Conservation (phyloP, 139 green algal genomes). For the Tetratostichococcus sp. region DNA sequence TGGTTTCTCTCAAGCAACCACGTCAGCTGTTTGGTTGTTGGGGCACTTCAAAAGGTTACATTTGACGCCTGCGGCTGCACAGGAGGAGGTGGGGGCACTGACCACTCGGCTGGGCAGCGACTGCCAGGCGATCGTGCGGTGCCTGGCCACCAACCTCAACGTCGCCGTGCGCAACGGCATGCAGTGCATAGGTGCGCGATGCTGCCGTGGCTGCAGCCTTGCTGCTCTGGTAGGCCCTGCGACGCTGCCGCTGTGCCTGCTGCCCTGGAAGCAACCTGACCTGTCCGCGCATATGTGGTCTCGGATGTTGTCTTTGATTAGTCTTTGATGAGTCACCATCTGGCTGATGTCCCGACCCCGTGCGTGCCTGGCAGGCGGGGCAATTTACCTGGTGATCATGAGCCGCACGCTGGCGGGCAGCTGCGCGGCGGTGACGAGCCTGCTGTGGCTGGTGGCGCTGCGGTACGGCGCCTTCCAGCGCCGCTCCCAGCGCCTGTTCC, state of each 20-base stretch:
- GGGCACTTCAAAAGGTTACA: no score
- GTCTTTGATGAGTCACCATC: no score
- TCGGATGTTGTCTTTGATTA: no score
- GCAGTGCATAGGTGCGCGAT: constrained; percentile 57
- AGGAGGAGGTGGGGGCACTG: constrained; percentile 46
- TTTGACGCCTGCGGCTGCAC: no score
- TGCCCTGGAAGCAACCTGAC: no score
- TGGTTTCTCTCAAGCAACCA: no score
- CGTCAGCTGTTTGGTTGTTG: no score
- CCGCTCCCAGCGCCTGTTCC: constrained; percentile 50
- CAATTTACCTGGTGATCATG: constrained; percentile 61
- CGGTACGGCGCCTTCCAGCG: constrained; percentile 58
- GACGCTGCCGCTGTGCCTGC: no score
- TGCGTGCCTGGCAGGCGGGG: constrained; percentile 40
- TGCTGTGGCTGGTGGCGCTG: constrained; percentile 60
- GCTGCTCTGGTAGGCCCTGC: background rate
- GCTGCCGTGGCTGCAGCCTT: background rate
- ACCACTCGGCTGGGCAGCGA: constrained; percentile 58
- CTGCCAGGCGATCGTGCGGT: constrained; percentile 68
- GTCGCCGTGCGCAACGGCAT: constrained; percentile 74
- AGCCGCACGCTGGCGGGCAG: constrained; percentile 54
- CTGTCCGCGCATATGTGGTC: no score
- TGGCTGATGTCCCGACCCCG: background rate
- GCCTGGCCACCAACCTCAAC: constrained; percentile 77
- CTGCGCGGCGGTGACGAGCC: constrained; percentile 37